Evolutionary conservation across 139 green algal species (phyloP), one percentile per base, ranked within the genome.

Genomic region (Volvox africanus): DNA sequence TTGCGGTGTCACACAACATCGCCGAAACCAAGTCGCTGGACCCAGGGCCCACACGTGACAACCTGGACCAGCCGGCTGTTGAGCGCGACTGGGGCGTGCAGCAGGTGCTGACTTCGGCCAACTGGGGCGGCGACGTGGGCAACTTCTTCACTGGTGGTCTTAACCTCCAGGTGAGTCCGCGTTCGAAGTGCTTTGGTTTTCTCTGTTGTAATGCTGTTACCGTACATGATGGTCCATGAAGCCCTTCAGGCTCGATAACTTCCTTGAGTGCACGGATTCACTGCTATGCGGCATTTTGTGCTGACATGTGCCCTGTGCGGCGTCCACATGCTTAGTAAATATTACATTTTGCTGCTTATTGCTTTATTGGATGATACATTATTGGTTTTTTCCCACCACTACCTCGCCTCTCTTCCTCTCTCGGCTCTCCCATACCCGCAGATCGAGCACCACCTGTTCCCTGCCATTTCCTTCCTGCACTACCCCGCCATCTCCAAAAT

Each of bases 101-200:
- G 94, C 96, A 98, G 94, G 79, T 98, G 44, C 86, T 97, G 50
- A 98, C 97, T 17, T 96, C 92, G 20, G 96, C 96, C 62, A 97
- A 98, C 94, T 98, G 96, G 96, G 97, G 97, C 44, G 96, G 94
- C 87, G 93, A 93, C 20, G 81, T 98, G 0, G 96, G 96, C 88
- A 97, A 97, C 95, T 98, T 98, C 94, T 96, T 98, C 86, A 98
- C 97, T 16, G 97, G 97, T 28, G 97, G 97, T 22, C 88, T 98
- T 11, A 97, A 96, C 92, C 94, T 97, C 92, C 95, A 97, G 93
- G 94, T 96, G 62, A 28, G 65, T 28, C 65, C 24, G 5, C 9
- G 44, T 55, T 55, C 44, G 44, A 9, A 55, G 44, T 55, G 9
- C 44, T 55, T 55, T 5, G 44, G 5, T 5, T 55, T 55, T 9